Evolutionary conservation across 1,284 basidiomycete species (phyloP).

Genomic region (Rhodotorula mucilaginosa): DNA sequence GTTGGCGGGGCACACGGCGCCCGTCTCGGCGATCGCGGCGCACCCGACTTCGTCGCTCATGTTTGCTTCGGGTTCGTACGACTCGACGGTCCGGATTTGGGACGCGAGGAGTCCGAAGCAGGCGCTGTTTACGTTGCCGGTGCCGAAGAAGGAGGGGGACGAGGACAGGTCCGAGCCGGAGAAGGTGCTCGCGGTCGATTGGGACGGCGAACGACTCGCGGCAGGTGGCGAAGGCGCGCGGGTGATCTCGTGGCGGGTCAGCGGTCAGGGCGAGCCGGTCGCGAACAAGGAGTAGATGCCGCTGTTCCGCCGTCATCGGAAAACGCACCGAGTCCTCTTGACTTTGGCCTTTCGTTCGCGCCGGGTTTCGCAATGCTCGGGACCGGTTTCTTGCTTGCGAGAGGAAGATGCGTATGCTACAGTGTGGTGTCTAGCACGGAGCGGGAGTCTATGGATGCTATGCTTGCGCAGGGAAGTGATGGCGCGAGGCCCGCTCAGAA

Average conservation of each 20-base stretch:
- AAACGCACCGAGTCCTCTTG: too few relatives aligned
- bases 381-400: too few relatives aligned
- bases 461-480: too few relatives aligned
- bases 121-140: slow-evolving; percentile 56
- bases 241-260: slow-evolving; percentile 35
- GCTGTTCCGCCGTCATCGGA: not conserved
- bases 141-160: slow-evolving; percentile 40
- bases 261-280: slow-evolving; percentile 12
- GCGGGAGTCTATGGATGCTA: too few relatives aligned
- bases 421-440: too few relatives aligned
- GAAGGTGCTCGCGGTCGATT: slow-evolving; percentile 60
- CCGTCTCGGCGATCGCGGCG: slow-evolving; percentile 67
- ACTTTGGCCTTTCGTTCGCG: too few relatives aligned
- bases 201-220: slow-evolving; percentile 68
- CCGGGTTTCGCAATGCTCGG: too few relatives aligned
- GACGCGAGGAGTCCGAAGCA: slow-evolving; percentile 66
- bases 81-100: slow-evolving; percentile 79
- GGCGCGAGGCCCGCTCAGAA: slow-evolving; percentile 42
- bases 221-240: slow-evolving; percentile 70
- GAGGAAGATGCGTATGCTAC: too few relatives aligned
- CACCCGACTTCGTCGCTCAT: slow-evolving; percentile 64
- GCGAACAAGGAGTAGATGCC: not conserved
- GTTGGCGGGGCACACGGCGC: slow-evolving; percentile 65
- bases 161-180: slow-evolving; percentile 40
- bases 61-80: slow-evolving; percentile 75